Evolutionary conservation across 2,329 filamentous ascomycete genomes (phyloP).

Genomic region (Fusarium verrucosum): DNA sequence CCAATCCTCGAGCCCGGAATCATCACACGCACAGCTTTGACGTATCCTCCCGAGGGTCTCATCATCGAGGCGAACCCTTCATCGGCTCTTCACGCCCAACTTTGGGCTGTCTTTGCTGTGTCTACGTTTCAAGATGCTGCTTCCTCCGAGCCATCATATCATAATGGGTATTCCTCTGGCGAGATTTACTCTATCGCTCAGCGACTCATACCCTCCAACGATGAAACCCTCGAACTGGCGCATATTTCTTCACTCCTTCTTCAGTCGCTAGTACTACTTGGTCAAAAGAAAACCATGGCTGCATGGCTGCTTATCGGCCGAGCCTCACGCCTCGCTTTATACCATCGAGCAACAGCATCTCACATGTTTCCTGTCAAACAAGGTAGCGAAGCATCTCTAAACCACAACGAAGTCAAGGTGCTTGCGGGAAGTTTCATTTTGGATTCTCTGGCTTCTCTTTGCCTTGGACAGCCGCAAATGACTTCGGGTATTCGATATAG

Average conservation of each 20-base stretch:
- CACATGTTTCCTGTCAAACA: constrained; percentile 37
- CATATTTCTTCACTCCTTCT: constrained; percentile 57
- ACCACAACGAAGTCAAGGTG: constrained; percentile 36
- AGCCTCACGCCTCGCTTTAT: constrained; percentile 61
- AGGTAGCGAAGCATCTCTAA: constrained; percentile 13
- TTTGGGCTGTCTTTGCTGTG: constrained; percentile 69
- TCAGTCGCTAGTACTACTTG: constrained; percentile 70
- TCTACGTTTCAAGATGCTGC: constrained; percentile 63
- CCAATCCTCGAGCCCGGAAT: constrained; percentile 75
- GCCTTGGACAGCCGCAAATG: constrained; percentile 53
- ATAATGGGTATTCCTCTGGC: constrained; percentile 22
- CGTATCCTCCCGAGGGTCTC: constrained; percentile 53
- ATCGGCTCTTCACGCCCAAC: constrained; percentile 58
- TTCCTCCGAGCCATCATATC: constrained; percentile 18
- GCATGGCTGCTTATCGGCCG: constrained; percentile 73
- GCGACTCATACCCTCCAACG: constrained; percentile 58
- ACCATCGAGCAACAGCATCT: constrained; percentile 31
- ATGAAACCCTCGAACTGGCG: constrained; percentile 57
- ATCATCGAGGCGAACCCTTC: constrained; percentile 46
- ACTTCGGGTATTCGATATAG: constrained; percentile 33
- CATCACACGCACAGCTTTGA: constrained; percentile 59
- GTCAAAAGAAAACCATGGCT: constrained; percentile 61
- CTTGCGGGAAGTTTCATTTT: constrained; percentile 68
- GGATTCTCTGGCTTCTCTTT: constrained; percentile 65
- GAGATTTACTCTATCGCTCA: constrained; percentile 62